phyloP scores from a whole-genome alignment of 371 early-diverging fungal genomes.

The Batkoa obscura region DNA sequence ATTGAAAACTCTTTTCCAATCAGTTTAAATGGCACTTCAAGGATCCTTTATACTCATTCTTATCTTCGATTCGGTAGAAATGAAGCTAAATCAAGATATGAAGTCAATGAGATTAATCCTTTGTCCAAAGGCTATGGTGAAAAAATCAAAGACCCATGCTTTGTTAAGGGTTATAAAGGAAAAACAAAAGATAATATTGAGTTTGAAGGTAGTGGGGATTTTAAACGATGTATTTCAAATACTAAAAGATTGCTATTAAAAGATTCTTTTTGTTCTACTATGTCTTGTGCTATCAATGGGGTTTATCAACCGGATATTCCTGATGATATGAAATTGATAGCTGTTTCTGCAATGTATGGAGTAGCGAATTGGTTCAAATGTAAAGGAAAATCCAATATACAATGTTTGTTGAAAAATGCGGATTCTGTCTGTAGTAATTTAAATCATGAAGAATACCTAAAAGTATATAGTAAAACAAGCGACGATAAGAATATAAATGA shows the following conservation, averaged over 20 bases:
- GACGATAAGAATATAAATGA: conserved; percentile 1
- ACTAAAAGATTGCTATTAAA: neutral
- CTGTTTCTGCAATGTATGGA: neutral
- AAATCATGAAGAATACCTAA: neutral
- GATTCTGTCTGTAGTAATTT: neutral
- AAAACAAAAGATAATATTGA: neutral
- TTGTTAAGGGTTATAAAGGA: neutral
- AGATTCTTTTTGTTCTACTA: conserved; percentile 3
- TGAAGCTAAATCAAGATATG: conserved; percentile 61
- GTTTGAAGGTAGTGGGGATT: conserved; percentile 2
- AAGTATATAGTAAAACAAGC: neutral
- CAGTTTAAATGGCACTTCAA: conserved; percentile 18
- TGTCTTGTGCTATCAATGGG: conserved; percentile 7
- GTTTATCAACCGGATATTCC: conserved; percentile 5
- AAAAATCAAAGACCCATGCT: conserved; percentile 2
- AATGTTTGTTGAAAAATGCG: neutral
- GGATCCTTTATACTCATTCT: conserved; percentile 59
- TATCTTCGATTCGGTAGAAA: conserved; percentile 90
- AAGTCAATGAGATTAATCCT: neutral
- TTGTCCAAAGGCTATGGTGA: no score
- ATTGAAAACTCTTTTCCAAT: conserved; percentile 13
- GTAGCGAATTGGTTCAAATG: conserved; percentile 2
- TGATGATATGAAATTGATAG: conserved; percentile 3
- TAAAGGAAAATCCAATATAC: neutral
- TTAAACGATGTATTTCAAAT: neutral